Evolutionary conservation across 1,139 yeast genomes (phyloP), one percentile per base, ranked within the genome.

Genomic region (Suhomyces bokatorum): DNA sequence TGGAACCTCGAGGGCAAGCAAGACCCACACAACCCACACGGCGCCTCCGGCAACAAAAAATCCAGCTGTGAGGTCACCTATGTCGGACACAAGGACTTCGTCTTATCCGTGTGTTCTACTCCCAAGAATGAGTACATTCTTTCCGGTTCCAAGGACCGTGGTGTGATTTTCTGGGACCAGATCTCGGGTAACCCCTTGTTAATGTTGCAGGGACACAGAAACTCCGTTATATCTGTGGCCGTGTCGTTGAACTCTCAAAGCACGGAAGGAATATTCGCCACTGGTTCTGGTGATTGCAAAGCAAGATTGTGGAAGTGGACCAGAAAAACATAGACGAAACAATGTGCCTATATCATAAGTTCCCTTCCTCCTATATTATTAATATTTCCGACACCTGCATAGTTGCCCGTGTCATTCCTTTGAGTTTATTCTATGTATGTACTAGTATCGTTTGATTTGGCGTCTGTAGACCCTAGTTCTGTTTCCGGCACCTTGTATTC

Each of bases 101-200:
- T 93, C 20, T 78, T 93, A 50, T 85, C 95, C 28, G 98, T 93
- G 27, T 93, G 98, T 54, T 85, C 95, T 30, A 90, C 98, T 2
- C 97, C 97, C 42, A 95, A 90, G 64, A 89, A 88, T 57, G 88
- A 88, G 64, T 93, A 89, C 75, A 85, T 93, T 49, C 75, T 93
- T 50, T 87, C 97, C 1, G 99, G 98, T 45, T 89, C 97, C 24
- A 93, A 93, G 68, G 99, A 93, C 70, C 85, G 98, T 60, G 97
- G 97, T 43, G 97, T 93, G 43, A 87, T 91, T 51, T 87, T 93
- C 75, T 93, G 99, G 99, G 97, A 93, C 63, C 95, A 93, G 58
- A 75, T 77, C 41, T 81, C 93, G 13, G 97, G 97, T 53, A 93
- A 89, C 67, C 96, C 97, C 49, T 83, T 90, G 66, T 77, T 93